Evolutionary conservation across 768 basidiomycete species (phyloP), one percentile per base, ranked within the genome.

Genomic region (Termitomyces sp.): DNA sequence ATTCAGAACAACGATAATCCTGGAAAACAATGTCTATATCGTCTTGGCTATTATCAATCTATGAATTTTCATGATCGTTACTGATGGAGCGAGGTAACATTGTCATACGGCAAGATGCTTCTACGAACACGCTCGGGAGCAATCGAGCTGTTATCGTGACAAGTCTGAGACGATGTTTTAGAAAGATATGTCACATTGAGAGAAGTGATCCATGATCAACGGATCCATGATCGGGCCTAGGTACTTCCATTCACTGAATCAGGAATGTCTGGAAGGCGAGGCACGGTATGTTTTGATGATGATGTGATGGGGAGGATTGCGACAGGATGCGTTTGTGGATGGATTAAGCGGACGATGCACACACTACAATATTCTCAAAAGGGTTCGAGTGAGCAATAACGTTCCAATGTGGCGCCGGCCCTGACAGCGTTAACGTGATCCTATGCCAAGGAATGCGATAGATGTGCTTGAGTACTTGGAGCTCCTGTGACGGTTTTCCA

Each of bases 221-320:
- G 53, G 53, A 54, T 54, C 53, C 53, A 39, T 31, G 53, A 54
- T 54, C 53, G 53, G 53, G 24, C 5, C 7, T 52, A 16, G 16
- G 34, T 18, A 33, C 12, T 4, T 24, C 22, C 37, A 31, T 41
- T 41, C 18, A 27, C 30, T 53, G 24, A n/a, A 41, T 41, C 2
- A 15, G 1, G n/a, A 20, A 4, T 15, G 18, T 33, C 18, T 22
- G n/a, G 7, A 12, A 8, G 34, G 16, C 36, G 15, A n/a, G 31
- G 48, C 31, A 49, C 37, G 18, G 36, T 49, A 20, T 52, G 37
- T 37, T 24, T 34, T 36, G 36, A 27, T 37, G 52, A 20, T 27
- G 52, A 15, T 7, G 15, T 7, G 37, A 8, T 22, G 20, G 11
- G 30, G 4, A 18, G 9, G 36, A 37, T 24, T 37, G 20, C 50